These are phyloP conservation scores for Ceratobasidium sp. DNA, from an alignment of 1,284 basidiomycete species.

Conservation along the genomic window DNA sequence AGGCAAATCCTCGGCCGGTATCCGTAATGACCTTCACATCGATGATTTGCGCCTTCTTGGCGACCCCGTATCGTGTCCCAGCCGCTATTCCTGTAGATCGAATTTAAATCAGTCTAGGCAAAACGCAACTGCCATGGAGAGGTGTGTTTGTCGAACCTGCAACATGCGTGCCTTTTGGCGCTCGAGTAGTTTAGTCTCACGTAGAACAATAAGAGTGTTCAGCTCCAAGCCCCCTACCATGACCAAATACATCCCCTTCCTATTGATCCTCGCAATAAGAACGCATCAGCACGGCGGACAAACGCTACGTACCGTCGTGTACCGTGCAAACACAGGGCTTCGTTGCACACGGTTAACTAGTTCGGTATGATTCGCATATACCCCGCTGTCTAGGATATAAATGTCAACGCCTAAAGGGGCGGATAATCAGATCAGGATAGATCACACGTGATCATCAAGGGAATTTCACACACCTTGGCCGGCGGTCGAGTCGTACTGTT, in stretches of 20 bases:
- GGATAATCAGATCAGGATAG: background rate
- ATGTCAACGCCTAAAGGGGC: constrained; percentile 21
- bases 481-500: constrained; percentile 24
- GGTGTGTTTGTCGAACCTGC: background rate
- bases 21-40: constrained; percentile 39
- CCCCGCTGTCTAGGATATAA: constrained; percentile 29
- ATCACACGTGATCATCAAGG: background rate
- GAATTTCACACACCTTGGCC: constrained; percentile 27
- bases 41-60: constrained; percentile 36
- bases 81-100: constrained; percentile 10
- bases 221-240: constrained; percentile 4
- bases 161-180: constrained; percentile 13
- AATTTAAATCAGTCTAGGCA: background rate
- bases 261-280: background rate
- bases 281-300: background rate
- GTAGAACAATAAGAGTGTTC: background rate
- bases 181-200: background rate
- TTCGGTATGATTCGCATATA: constrained; percentile 28
- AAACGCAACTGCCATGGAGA: background rate
- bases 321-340: constrained; percentile 25
- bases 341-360: constrained; percentile 17
- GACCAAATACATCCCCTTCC: constrained; percentile 29
- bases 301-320: constrained; percentile 23
- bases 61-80: constrained; percentile 35
- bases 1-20: constrained; percentile 28